Conservation (phyloP, 2,329 filamentous ascomycete species). For the Penicillium sp. region DNA sequence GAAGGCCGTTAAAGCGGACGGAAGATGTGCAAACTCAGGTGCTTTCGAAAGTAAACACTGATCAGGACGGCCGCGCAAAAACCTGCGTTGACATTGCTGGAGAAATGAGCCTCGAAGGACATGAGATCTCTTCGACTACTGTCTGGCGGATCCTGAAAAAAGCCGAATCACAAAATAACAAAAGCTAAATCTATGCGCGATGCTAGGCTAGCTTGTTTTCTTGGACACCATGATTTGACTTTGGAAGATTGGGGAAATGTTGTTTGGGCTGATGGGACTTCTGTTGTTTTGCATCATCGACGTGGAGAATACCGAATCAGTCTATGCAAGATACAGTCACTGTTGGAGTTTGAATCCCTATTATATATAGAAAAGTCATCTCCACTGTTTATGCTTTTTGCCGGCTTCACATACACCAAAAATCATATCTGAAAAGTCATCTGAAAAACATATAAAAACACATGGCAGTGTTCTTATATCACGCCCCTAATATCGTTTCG, state of each 20-base stretch:
- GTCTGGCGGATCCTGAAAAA: not conserved
- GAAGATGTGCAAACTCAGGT: not conserved
- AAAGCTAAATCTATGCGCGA: not conserved
- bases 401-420: too few relatives aligned
- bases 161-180: not conserved
- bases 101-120: not conserved
- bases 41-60: not conserved
- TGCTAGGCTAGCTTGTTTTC: not conserved
- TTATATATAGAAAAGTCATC: too few relatives aligned
- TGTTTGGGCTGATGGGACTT: too few relatives aligned
- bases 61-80: not conserved
- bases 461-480: too few relatives aligned
- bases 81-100: not conserved
- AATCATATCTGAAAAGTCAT: too few relatives aligned
- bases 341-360: too few relatives aligned
- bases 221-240: not conserved
- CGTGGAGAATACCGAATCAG: not conserved
- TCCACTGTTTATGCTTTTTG: too few relatives aligned
- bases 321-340: not conserved
- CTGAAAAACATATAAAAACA: too few relatives aligned
- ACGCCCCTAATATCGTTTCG: too few relatives aligned
- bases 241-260: not conserved
- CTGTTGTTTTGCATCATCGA: not conserved
- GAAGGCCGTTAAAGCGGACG: not conserved
- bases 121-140: not conserved